Evolutionary conservation across 768 basidiomycete genomes (phyloP).

Genomic region (Agrocybe pediades): DNA sequence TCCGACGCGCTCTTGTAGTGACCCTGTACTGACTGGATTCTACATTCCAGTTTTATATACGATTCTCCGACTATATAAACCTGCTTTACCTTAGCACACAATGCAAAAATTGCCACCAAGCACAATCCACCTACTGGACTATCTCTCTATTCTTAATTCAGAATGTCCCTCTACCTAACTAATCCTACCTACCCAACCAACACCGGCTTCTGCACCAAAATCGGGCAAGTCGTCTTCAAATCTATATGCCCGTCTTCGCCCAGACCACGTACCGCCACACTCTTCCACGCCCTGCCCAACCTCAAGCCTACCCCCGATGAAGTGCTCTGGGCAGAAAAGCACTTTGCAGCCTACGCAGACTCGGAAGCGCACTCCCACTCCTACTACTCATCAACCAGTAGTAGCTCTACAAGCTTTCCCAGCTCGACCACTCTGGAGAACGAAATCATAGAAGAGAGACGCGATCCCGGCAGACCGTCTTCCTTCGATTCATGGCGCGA

Average conservation of each 20-base stretch:
- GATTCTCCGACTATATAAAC: too few relatives aligned
- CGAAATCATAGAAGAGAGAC: background rate
- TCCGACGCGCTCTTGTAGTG: too few relatives aligned
- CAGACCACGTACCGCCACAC: background rate
- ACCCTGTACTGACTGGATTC: too few relatives aligned
- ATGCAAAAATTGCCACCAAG: too few relatives aligned
- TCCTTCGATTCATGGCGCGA: slow-evolving; percentile 13
- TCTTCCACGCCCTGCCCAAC: slow-evolving; percentile 14
- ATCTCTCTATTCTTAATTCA: background rate
- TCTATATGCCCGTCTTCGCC: slow-evolving; percentile 6
- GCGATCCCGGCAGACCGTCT: background rate
- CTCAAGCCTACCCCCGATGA: slow-evolving; percentile 1
- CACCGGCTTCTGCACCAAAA: slow-evolving; percentile 17
- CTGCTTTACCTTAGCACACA: too few relatives aligned
- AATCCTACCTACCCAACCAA: slow-evolving; percentile 16
- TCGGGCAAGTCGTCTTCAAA: slow-evolving; percentile 22
- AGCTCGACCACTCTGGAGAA: too few relatives aligned
- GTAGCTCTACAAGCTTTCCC: too few relatives aligned
- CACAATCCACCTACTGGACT: too few relatives aligned
- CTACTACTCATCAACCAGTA: too few relatives aligned
- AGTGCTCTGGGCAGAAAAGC: slow-evolving; percentile 13
- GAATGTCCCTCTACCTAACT: slow-evolving; percentile 18
- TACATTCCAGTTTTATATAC: too few relatives aligned
- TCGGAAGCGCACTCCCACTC: background rate
- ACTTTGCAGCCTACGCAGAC: background rate